A percentile compares a stretch with the other conserved stretches of the same genome.
These are phyloP conservation scores for Alternaria novae-zelandiae DNA, from an alignment of 2,329 filamentous ascomycete genomes.

Conservation along the genomic window DNA sequence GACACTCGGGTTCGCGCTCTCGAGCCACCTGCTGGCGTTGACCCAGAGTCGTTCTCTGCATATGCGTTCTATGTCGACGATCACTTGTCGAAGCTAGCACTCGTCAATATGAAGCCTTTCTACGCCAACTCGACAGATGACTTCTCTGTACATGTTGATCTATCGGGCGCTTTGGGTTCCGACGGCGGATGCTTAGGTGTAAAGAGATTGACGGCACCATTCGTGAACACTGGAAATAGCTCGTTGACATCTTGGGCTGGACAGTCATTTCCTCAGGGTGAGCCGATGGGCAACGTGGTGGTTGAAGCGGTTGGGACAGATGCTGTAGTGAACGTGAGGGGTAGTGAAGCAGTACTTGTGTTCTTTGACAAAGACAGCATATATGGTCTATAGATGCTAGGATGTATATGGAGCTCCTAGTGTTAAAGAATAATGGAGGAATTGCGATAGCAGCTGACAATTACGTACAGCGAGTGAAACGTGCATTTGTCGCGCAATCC, in stretches of 20 bases:
- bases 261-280: constrained; percentile 11
- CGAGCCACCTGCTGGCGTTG: background rate
- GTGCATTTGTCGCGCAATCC: background rate
- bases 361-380: constrained; percentile 7
- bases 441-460: background rate
- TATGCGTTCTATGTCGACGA: constrained; percentile 16
- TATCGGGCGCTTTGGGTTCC: background rate
- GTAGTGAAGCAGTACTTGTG: constrained; percentile 12
- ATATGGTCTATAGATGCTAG: constrained; percentile 1
- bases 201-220: constrained; percentile 6
- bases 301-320: constrained; percentile 6
- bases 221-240: constrained; percentile 7
- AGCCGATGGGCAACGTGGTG: background rate
- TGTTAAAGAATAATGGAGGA: background rate
- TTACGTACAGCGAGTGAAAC: background rate
- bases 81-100: constrained; percentile 6
- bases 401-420: background rate
- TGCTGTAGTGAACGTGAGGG: constrained; percentile 1
- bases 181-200: background rate
- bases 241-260: constrained; percentile 7
- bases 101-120: constrained; percentile 16
- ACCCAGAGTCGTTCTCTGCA: constrained; percentile 6
- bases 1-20: constrained; percentile 3
- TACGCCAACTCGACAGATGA: constrained; percentile 6
- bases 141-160: background rate